Conservation (phyloP, 352 stramenopile genomes). For the Globisporangium radiosum region DNA sequence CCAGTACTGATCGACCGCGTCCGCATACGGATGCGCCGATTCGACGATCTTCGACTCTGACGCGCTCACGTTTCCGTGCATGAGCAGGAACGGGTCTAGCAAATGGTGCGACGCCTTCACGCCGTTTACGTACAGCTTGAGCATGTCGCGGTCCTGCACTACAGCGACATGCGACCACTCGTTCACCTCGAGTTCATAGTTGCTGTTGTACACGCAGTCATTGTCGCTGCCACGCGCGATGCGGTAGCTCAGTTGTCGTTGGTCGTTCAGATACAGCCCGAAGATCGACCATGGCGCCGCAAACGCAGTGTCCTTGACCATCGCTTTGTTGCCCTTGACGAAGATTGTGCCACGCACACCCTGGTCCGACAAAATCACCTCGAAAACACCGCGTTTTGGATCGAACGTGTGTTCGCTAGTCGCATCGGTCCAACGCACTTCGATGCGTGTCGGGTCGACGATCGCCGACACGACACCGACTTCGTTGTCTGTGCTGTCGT, state of each 20-base stretch:
- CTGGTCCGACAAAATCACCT: conserved; percentile 50
- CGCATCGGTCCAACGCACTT: conserved; percentile 42
- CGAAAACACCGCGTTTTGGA: conserved; percentile 35
- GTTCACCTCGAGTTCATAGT: conserved; percentile 51
- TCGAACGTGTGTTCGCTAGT: conserved; percentile 44
- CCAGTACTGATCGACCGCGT: conserved; percentile 56
- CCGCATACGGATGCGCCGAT: conserved; percentile 45
- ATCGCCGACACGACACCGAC: conserved; percentile 46
- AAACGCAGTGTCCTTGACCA: conserved; percentile 37
- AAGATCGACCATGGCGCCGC: conserved; percentile 67
- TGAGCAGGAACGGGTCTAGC: conserved; percentile 57
- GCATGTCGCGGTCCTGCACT: conserved; percentile 49
- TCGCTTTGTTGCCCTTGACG: conserved; percentile 59
- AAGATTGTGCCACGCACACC: conserved; percentile 58
- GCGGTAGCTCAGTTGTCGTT: conserved; percentile 57
- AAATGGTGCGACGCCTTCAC: conserved; percentile 53
- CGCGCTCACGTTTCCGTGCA: conserved; percentile 32
- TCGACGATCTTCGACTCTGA: conserved; percentile 54
- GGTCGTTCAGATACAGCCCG: conserved; percentile 58
- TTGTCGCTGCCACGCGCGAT: conserved; percentile 51
- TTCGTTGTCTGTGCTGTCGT: conserved; percentile 12
- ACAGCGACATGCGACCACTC: conserved; percentile 65
- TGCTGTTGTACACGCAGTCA: conserved; percentile 57
- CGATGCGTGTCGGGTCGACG: conserved; percentile 28
- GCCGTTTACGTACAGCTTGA: conserved; percentile 69